Base-by-base conservation (phyloP, 2,329 filamentous ascomycete species). In the Albifimbria verrucaria region DNA sequence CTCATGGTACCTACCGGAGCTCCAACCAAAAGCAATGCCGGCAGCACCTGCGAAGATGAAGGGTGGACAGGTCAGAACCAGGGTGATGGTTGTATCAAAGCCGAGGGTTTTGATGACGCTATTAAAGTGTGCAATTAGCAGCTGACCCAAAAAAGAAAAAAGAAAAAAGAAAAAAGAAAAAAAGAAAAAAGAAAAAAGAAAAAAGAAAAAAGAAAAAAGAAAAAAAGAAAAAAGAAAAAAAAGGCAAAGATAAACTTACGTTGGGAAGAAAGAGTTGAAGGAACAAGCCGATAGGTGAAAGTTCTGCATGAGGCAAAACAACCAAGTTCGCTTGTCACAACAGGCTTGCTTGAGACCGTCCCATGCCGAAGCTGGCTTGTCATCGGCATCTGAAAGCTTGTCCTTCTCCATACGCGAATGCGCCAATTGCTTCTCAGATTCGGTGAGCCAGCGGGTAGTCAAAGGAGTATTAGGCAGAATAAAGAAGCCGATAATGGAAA, bases 241-340 rank as follows among this genome's bases (percentile, higher is more conserved):
- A n/a, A n/a, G n/a, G n/a, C n/a, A n/a, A n/a, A n/a, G n/a, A n/a
- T n/a, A n/a, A n/a, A 62, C 65, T 60, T 51, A 70, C 66, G 68
- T 71, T 0, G 70, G 69, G 52, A 72, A 72, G 67, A 81, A 81
- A 0, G 74, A 73, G 54, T 73, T 80, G 58, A 73, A 73, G 0
- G 68, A 69, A 49, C 69, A 78, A 1, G 79, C 77, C 1, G 75
- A 77, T 12, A 81, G 65, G 60, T 82, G 78, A 60, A 80, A 77
- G 62, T 81, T 80, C 57, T 81, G 77, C 78, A 82, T 81, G 32
- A 81, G 66, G 5, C 73, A 75, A 56, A 81, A 77, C 3, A 83
- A 62, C 73, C 78, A 82, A 0, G 79, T 74, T 50, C 77, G 71
- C 57, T 74, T 76, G 54, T 83, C 80, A 12, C 61, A 62, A 50